Evolutionary conservation across 2,329 filamentous ascomycete species (phyloP), one percentile per base, ranked within the genome.

Genomic region (Gyromitra esculenta): DNA sequence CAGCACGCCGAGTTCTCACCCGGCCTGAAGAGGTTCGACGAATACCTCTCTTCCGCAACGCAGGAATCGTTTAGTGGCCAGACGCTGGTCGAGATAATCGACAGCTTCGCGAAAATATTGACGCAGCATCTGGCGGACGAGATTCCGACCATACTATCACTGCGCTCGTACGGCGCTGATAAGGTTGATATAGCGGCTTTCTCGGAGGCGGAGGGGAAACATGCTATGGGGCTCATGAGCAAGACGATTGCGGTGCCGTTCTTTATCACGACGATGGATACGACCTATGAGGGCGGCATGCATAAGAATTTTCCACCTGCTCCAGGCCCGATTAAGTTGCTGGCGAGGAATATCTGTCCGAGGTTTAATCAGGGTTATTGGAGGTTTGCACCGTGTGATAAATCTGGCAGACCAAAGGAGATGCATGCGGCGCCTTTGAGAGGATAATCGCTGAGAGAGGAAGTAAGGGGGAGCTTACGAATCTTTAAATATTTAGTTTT

Each of bases 231-330:
- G 21, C 83, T 82, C 87, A 89, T 88, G 0, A 88, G 88, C 35
- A 84, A 86, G 43, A 84, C 85, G n/a, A 88, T 90, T 73, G 88
- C 89, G 0, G 86, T 91, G 15, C 89, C 89, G 0, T 90, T 91
- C 80, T 90, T 91, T 83, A 81, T 91, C 71, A 82, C 90, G 78
- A 91, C 91, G 80, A 82, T 90, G 39, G 89, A 91, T 82, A 82
- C 84, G 52, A 89, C 86, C 1, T 85, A 84, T 76, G 89, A 91
- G 82, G 87, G 87, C 1, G 88, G 88, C 21, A 81, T 85, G 81
- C 91, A 89, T 89, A 85, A 84, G 15, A 85, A 86, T 79, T 91
- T 89, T 88, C 89, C 89, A 57, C 89, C 89, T 0, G 91, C 91
- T 84, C 89, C 89, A 0, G 85, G 84, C 1, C 86, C 87, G 1